Conservation (phyloP, 2,329 filamentous ascomycete genomes). For the Verticillium klebahnii region DNA sequence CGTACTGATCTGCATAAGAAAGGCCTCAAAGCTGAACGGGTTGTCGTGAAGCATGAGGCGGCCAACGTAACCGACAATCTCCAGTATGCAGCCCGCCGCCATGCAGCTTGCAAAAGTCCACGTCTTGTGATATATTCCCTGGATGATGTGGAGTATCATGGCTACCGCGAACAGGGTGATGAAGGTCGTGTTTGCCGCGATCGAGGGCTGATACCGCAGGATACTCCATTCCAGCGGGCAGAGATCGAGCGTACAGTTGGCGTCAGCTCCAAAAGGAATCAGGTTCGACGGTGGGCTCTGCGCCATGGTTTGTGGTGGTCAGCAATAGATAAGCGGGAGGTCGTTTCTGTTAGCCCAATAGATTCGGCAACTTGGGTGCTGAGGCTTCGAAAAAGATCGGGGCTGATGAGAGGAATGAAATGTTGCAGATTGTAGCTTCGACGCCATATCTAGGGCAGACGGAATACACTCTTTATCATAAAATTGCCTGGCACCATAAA, state of each 20-base stretch:
- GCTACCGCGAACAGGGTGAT: conserved; percentile 35
- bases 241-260: conserved; percentile 41
- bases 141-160: conserved; percentile 33
- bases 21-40: conserved; percentile 52
- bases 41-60: conserved; percentile 52
- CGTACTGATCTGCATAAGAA: conserved; percentile 56
- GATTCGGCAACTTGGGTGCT: too few species aligned
- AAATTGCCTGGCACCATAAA: too few species aligned
- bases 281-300: background rate
- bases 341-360: background rate
- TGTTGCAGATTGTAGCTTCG: too few species aligned
- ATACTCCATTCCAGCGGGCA: conserved; percentile 37
- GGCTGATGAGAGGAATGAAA: too few species aligned
- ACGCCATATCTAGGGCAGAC: too few species aligned
- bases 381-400: too few species aligned
- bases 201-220: conserved; percentile 34
- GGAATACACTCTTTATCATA: too few species aligned
- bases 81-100: conserved; percentile 47
- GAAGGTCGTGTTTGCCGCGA: conserved; percentile 29
- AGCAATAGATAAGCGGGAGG: too few species aligned
- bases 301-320: background rate
- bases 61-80: conserved; percentile 60
- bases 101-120: conserved; percentile 44
- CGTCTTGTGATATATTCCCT: conserved; percentile 35
- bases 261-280: conserved; percentile 32